Base-by-base conservation (phyloP, 2,329 filamentous ascomycete genomes). In the Aspergillus sp. region DNA sequence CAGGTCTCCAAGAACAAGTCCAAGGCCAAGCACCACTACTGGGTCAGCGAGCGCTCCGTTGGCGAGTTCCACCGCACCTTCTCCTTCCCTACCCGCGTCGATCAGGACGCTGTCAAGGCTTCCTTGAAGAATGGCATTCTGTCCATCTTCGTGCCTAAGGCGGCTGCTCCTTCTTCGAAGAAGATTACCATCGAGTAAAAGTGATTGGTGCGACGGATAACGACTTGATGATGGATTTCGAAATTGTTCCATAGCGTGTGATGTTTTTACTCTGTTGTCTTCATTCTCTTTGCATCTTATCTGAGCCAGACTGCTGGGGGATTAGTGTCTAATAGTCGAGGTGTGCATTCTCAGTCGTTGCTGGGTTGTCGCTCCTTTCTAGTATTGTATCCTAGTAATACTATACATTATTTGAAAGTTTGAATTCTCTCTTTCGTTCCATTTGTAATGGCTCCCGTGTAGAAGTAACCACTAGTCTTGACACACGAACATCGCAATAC, bases 61-160 rank as follows among this genome's bases (percentile, higher is more conserved):
- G 86, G 86, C 64, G 81, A 84, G 57, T 88, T 88, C 76, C 80
- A 83, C 61, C 81, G 86, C 67, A 80, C 78, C 51, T 88, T 88
- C 74, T 78, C 75, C 60, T 88, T 88, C 78, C 84, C 86, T 1
- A 74, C 76, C 2, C 77, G 81, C 32, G 82, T 88, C 54, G 80
- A 87, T 64, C 84, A 86, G 69, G 84, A 88, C 32, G 77, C 74
- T n/a, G 85, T 88, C 66, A 85, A 82, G 75, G 86, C 86, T 19
- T 83, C 75, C 56, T 70, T 88, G 72, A 87, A 84, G 78, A 82
- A 88, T 67, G 86, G 86, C 10, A 81, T 88, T 57, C 73, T 88
- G 56, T 82, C 76, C 57, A 80, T 88, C 44, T 68, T 81, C 5
- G 81, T 88, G 7, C 86, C 86, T 2, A 88, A 87, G 78, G 78